Percentiles rank a stretch among this genome's conserved stretches.
phyloP scores from a whole-genome alignment of 2,329 filamentous ascomycete species.

The Monosporascus sp. region DNA sequence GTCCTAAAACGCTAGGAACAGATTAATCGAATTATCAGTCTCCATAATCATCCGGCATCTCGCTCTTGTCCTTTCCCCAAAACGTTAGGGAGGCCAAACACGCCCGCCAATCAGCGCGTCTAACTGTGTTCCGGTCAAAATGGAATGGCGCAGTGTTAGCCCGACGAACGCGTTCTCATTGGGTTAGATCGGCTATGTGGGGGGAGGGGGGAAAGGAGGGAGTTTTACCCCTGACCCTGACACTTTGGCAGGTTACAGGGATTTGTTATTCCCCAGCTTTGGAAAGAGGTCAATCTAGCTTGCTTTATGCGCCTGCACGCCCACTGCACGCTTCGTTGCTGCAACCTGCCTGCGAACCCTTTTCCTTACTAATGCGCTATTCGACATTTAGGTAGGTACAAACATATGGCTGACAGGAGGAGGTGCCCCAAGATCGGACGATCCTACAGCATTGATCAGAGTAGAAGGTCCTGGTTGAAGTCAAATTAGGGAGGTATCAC shows the following conservation, averaged over 20 bases:
- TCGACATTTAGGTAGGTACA: no score
- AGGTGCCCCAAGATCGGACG: no score
- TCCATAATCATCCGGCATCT: neutral
- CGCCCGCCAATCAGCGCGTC: neutral
- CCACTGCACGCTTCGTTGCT: neutral
- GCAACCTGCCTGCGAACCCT: no score
- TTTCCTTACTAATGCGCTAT: no score
- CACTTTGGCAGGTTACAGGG: neutral
- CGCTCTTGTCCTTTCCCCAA: neutral
- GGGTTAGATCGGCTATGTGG: neutral
- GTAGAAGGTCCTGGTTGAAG: no score
- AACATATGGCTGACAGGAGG: no score
- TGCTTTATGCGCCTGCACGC: neutral
- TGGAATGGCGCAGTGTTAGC: neutral
- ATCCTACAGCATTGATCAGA: no score
- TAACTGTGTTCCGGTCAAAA: neutral
- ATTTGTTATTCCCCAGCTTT: neutral
- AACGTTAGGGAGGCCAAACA: neutral
- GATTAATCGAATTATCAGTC: neutral
- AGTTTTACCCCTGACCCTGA: neutral
- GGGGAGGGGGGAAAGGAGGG: no score
- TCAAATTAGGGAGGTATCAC: no score
- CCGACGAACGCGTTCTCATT: neutral
- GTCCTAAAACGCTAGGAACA: no score
- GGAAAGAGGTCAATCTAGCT: neutral